These are phyloP conservation scores for Cydonia oblonga DNA, from an alignment of 331 rosid species.

Conservation along the genomic window DNA sequence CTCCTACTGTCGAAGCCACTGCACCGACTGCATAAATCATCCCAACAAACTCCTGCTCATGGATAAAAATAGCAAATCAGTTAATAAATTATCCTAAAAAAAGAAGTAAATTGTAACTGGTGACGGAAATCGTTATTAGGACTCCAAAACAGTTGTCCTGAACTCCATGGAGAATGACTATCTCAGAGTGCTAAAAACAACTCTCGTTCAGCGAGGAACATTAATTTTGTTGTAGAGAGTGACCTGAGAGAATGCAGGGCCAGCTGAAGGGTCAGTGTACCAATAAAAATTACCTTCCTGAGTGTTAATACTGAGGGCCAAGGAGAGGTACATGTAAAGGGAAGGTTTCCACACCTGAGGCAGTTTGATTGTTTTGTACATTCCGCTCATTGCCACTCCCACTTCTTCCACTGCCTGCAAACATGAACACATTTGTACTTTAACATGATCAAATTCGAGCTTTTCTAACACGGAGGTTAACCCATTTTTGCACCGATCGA, in stretches of 20 bases:
- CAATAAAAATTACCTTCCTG: slow-evolving; percentile 79
- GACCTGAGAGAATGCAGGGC: slow-evolving; percentile 82
- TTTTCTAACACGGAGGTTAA: too few species aligned
- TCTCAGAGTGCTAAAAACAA: not conserved
- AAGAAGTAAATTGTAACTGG: not conserved
- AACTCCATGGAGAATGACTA: too few species aligned
- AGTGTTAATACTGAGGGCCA: slow-evolving; percentile 46
- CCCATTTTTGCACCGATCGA: too few species aligned
- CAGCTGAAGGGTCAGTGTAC: slow-evolving; percentile 69
- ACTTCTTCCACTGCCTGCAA: slow-evolving; percentile 28
- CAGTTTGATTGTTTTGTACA: slow-evolving; percentile 36
- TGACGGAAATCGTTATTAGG: too few species aligned
- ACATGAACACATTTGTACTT: not conserved
- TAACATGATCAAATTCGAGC: not conserved
- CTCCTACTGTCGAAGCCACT: slow-evolving; percentile 54
- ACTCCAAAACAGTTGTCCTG: too few species aligned
- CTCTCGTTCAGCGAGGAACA: too few species aligned
- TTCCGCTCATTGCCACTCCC: slow-evolving; percentile 32
- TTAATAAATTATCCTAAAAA: not conserved
- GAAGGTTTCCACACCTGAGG: slow-evolving; percentile 82
- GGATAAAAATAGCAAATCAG: not conserved
- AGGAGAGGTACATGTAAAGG: slow-evolving; percentile 51
- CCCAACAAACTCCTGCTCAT: slow-evolving; percentile 63
- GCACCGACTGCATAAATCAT: slow-evolving; percentile 64
- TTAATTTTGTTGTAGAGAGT: not conserved